These are phyloP conservation scores for Scorias spongiosa DNA, from an alignment of 2,329 filamentous ascomycete species.

Conservation along the genomic window DNA sequence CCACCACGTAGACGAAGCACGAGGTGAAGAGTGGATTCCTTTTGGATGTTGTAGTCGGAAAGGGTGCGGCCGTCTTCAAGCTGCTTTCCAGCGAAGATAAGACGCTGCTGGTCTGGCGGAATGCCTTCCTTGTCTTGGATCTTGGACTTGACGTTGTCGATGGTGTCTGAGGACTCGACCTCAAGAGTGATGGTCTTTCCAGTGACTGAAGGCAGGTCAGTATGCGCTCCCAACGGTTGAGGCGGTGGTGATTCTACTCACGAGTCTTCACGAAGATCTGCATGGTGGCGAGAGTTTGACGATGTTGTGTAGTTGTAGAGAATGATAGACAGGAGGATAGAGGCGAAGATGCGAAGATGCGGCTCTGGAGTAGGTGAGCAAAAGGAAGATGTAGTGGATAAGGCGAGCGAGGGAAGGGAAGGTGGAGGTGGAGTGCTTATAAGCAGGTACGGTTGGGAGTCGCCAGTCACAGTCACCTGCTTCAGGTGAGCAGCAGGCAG, in stretches of 20 bases:
- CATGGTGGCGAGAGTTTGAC: slow-evolving; percentile 38
- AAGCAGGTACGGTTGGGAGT: not conserved
- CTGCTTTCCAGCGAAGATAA: slow-evolving; percentile 95
- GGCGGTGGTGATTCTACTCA: slow-evolving; percentile 35
- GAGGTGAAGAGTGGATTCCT: slow-evolving; percentile 52
- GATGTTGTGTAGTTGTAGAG: slow-evolving; percentile 5
- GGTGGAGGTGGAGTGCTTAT: not conserved
- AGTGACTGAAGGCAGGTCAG: slow-evolving; percentile 36
- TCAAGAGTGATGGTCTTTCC: slow-evolving; percentile 55
- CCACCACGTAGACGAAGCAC: slow-evolving; percentile 47
- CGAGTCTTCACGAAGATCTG: slow-evolving; percentile 98
- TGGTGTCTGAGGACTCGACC: slow-evolving; percentile 64
- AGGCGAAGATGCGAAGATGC: too few species aligned
- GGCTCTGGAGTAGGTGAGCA: not conserved
- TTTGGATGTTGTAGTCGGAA: slow-evolving; percentile 84
- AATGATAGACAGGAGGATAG: slow-evolving; percentile 3
- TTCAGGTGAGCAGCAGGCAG: too few species aligned
- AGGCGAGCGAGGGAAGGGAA: not conserved
- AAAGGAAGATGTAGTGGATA: not conserved
- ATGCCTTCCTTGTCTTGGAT: slow-evolving; percentile 98
- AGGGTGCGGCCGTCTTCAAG: slow-evolving; percentile 87
- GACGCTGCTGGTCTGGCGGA: slow-evolving; percentile 84
- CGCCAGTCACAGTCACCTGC: too few species aligned
- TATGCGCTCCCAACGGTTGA: slow-evolving; percentile 9
- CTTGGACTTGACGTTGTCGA: slow-evolving; percentile 94